These are phyloP conservation scores for Lactifluus pinguis DNA, from an alignment of 768 basidiomycete genomes.

Conservation along the genomic window DNA sequence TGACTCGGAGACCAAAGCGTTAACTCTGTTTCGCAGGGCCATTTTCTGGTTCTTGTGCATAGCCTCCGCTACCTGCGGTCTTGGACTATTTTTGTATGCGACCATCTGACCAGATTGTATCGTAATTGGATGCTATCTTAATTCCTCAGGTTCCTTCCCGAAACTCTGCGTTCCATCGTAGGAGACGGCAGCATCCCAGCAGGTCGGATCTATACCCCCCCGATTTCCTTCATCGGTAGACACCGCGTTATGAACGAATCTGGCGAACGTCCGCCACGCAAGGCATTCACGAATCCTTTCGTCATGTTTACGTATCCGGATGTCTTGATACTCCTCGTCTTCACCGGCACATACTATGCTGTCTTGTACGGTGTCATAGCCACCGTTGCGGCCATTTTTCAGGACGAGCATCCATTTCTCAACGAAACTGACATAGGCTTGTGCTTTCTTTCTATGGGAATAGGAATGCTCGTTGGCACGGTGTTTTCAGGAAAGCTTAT, in stretches of 20 bases:
- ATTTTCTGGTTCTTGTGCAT: conserved; percentile 39
- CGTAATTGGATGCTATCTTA: not conserved
- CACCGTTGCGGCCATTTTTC: conserved; percentile 53
- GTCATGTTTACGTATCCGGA: conserved; percentile 46
- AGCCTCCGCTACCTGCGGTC: conserved; percentile 25
- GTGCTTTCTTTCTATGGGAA: conserved; percentile 69
- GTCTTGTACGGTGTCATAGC: conserved; percentile 55
- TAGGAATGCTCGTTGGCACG: conserved; percentile 58
- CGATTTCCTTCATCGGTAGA: conserved; percentile 27
- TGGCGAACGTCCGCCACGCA: conserved; percentile 21
- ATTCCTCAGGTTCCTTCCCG: conserved; percentile 33
- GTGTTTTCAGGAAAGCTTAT: conserved; percentile 51
- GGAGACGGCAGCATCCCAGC: conserved; percentile 35
- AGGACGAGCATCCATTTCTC: conserved; percentile 47
- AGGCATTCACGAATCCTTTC: conserved; percentile 45
- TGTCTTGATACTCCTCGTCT: conserved; percentile 44
- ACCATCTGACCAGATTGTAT: not conserved
- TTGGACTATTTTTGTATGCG: conserved; percentile 30
- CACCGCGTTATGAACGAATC: not conserved
- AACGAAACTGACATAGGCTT: conserved; percentile 60
- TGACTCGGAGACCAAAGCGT: not conserved
- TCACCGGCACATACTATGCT: conserved; percentile 44
- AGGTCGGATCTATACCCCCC: conserved; percentile 24
- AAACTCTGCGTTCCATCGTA: conserved; percentile 39
- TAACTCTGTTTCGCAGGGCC: conserved; percentile 22